Evolutionary conservation across 305 asterid species (phyloP), one percentile per base, ranked within the genome.

Genomic region (Galium porrigens): DNA sequence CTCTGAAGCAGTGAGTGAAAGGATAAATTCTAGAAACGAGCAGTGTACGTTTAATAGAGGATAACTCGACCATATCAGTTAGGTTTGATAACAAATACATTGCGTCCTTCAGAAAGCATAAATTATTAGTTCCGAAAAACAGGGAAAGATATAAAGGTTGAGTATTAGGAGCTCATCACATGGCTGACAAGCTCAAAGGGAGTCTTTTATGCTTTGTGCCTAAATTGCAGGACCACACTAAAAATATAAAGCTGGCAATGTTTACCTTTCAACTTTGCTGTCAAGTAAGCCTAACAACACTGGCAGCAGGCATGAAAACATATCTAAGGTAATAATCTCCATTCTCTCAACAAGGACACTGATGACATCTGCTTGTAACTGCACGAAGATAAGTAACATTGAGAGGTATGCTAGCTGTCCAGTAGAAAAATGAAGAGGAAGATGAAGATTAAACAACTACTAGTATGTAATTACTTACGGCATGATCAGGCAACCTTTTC

Each of bases 231-330:
- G 12, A 32, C 17, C 51, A 25, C 36, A 29, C 42, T 32, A 1
- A 8, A 15, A 53, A 48, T 52, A 32, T 25, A 30, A 7, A 34
- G 18, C 17, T 20, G 15, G 18, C 63, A 32, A 61, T 7, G 61
- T 9, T 70, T 70, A 87, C 97, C 96, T 87, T 77, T 94, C 99
- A 64, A 79, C 77, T 78, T 81, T 83, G 90, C 94, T 90, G 62
- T 83, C 88, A 76, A 90, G 73, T 68, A 90, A 81, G 68, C 88
- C 87, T 63, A 87, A 61, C 65, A 94, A 96, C 80, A 94, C 86
- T 6, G 99, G 99, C 70, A 94, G 84, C 82, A 94, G 80, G 84
- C 89, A 86, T 69, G 90, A 80, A 74, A 94, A 94, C 52, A 90
- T 72, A 68, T 90, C 96, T 74, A 94, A 75, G 18, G 85, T 86